Evolutionary conservation across 345 rosid species (phyloP), one percentile per base, ranked within the genome.

Genomic region (Orychophragmus violaceus): DNA sequence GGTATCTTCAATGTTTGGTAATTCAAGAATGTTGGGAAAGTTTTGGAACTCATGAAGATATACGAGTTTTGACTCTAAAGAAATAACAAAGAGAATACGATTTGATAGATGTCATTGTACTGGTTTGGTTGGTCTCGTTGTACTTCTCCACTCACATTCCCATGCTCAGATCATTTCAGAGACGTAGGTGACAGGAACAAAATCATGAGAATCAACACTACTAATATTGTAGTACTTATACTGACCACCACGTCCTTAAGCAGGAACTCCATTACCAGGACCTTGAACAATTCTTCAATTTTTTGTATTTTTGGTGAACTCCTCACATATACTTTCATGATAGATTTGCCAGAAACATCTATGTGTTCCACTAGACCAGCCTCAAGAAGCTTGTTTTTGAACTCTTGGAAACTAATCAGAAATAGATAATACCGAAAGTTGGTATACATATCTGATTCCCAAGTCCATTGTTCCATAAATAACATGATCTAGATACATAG

Each of bases 391-490:
- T 87, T 85, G 79, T 91, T 90, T 74, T 85, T 88, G 82, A 90
- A 90, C 78, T 90, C 99, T 72, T 93, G 99, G 85, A 93, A 93
- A 62, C 96, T 90, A 76, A 93, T 88, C 99, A 90, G 88, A 62
- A 69, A 27, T n/a, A 44, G 2, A 35, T n/a, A 45, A 23, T 21
- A 49, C 3, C 0, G 37, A 51, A 2, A 46, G 35, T 51, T 18
- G 66, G 41, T 13, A 18, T 2, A 32, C 42, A 9, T 50, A 36
- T 49, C 51, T 25, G 32, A 69, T 27, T 19, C 3, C 44, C 14
- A 50, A 1, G 5, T 27, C 52, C 16, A 1, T 14, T 57, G n/a
- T 70, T 32, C 11, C 21, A 45, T 4, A 29, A 48, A 42, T 25
- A 27, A 14, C 51, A 71, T 29, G 29, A 24, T 55, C 9, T 3